Evolutionary conservation across 2,329 filamentous ascomycete species (phyloP), one percentile per base, ranked within the genome.

Genomic region (Pseudocercospora ulei): DNA sequence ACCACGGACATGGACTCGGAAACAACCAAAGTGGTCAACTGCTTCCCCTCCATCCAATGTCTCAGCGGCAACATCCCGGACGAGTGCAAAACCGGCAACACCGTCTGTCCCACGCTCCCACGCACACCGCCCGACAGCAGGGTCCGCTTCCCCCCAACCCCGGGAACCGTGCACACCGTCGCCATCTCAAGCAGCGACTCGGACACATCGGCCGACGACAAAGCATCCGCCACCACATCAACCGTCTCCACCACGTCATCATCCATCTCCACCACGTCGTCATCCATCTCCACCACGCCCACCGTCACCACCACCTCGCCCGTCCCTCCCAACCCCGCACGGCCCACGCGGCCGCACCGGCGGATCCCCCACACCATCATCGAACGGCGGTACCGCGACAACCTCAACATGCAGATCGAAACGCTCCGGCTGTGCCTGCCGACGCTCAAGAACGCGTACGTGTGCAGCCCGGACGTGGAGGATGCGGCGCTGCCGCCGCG

Each of bases 311-410:
- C 24, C 13, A 24, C 33, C 31, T 13, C 14, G 5, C 20, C 26
- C 3, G 1, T 29, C 9, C 17, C 30, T 6, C 5, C 23, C 22
- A 35, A 35, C 14, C 35, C 40, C 4, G 36, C 23, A 33, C 33
- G 47, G 25, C 43, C 43, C n/a, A 46, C 36, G 11, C 36, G 46
- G n/a, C 49, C 43, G 5, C 47, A 48, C 26, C 45, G 46, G 11
- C 33, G 49, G n/a, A 49, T 52, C 30, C 49, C 49, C 1, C 65
- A 67, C 54, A 67, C 66, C 36, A 62, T 66, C 44, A 64, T 67
- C 37, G 65, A 67, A 46, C 62, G 63, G 30, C 63, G 65, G 39
- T 67, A 67, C 49, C 64, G 65, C 36, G 63, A 67, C 35, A 65
- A 63, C 3, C 58, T 67, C 33, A 67, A 67, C 52, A 62, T 63